Percentiles rank a stretch among this genome's conserved stretches.
These are phyloP conservation scores for Naganishia vaughanmartiniae DNA, from an alignment of 768 basidiomycete genomes.

Conservation along the genomic window DNA sequence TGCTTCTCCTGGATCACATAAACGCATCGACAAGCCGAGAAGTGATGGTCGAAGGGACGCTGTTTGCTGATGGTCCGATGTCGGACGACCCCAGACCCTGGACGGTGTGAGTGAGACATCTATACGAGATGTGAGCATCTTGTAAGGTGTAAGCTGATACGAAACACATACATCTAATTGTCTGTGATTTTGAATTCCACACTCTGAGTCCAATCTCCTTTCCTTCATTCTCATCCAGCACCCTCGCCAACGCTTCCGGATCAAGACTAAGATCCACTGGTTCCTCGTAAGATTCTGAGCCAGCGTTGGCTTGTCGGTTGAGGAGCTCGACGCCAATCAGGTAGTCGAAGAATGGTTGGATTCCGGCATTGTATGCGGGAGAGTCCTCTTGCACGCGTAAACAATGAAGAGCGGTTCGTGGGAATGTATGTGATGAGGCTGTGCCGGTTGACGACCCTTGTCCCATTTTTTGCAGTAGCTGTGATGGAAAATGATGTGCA, in stretches of 20 bases:
- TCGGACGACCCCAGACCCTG: constrained; percentile 64
- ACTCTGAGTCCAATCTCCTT: constrained; percentile 43
- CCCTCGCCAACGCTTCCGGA: constrained; percentile 39
- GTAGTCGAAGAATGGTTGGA: constrained; percentile 96
- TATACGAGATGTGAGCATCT: constrained; percentile 46
- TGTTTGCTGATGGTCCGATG: constrained; percentile 45
- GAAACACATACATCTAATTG: constrained; percentile 44
- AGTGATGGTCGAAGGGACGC: constrained; percentile 66
- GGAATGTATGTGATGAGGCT: constrained; percentile 40
- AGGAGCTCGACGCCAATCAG: constrained; percentile 74
- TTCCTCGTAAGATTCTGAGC: constrained; percentile 28
- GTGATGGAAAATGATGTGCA: no score
- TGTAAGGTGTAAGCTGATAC: background rate
- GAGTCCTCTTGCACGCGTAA: constrained; percentile 83
- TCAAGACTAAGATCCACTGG: constrained; percentile 32
- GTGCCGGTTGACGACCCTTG: constrained; percentile 43
- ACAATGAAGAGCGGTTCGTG: constrained; percentile 63
- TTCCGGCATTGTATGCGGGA: constrained; percentile 77
- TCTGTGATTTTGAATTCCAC: constrained; percentile 50
- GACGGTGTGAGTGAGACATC: constrained; percentile 84
- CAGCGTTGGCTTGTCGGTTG: constrained; percentile 1
- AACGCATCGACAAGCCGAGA: constrained; percentile 87
- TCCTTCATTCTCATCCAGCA: constrained; percentile 47
- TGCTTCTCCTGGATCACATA: constrained; percentile 84
- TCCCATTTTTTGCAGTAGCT: constrained; percentile 41